Evolutionary conservation across 78 protist species (phyloP).

Genomic region (Acrasis kona): DNA sequence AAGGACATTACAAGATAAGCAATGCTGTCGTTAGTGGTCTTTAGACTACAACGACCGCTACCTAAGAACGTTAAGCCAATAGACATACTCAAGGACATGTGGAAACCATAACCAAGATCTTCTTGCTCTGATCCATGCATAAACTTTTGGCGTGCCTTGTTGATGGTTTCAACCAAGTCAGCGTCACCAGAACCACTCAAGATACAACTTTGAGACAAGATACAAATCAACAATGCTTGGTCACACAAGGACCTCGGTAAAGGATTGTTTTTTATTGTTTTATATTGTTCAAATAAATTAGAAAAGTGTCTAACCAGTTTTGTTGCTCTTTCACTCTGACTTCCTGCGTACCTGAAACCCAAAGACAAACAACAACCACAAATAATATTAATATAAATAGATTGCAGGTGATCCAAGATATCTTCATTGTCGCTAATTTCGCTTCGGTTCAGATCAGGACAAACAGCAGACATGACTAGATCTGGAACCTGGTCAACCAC

Average conservation of each 20-base stretch:
- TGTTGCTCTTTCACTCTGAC: neutral
- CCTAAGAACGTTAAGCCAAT: slow-evolving; percentile 13
- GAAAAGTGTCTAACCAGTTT: neutral
- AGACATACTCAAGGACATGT: slow-evolving; percentile 11
- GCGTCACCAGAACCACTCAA: slow-evolving; percentile 11
- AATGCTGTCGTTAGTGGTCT: slow-evolving; percentile 1
- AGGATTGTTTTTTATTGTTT: neutral
- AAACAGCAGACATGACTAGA: too few species aligned
- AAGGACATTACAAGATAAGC: slow-evolving; percentile 7
- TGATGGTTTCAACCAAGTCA: neutral
- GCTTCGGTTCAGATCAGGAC: too few species aligned
- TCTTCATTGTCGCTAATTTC: neutral
- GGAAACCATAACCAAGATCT: slow-evolving; percentile 8
- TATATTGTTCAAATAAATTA: neutral
- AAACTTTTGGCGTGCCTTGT: neutral
- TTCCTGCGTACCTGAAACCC: slow-evolving; percentile 16
- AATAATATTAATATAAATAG: neutral
- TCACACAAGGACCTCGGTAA: neutral
- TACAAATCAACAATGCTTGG: neutral
- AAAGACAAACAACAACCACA: slow-evolving; percentile 4
- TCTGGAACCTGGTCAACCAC: neutral
- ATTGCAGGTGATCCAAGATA: neutral
- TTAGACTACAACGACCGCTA: slow-evolving; percentile 6
- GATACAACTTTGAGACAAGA: neutral
- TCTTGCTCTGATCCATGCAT: too few species aligned